These are phyloP conservation scores for Arctium lappa DNA, from an alignment of 129 eudicot genomes.

Conservation along the genomic window DNA sequence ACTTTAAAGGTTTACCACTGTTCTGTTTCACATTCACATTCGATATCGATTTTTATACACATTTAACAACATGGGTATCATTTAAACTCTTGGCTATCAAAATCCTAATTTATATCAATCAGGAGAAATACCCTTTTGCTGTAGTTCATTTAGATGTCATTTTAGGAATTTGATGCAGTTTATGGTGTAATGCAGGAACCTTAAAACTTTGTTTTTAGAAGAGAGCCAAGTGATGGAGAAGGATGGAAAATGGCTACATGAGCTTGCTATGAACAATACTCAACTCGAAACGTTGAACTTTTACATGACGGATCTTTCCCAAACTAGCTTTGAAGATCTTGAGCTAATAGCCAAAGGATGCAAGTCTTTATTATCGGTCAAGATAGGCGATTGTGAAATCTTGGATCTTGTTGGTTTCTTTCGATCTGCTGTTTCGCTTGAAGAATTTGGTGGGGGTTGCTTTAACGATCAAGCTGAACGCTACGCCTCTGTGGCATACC, in stretches of 20 bases:
- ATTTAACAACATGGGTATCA: background rate
- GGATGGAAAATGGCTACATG: constrained; percentile 75
- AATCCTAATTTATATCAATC: background rate
- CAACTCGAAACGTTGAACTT: constrained; percentile 67
- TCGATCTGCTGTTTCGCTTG: constrained; percentile 49
- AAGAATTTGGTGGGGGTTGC: constrained; percentile 85
- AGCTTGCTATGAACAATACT: constrained; percentile 71
- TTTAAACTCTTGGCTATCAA: constrained; percentile 1
- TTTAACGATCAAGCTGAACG: constrained; percentile 42
- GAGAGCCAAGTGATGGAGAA: constrained; percentile 58
- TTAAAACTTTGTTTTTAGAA: constrained; percentile 61
- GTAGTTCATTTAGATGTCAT: background rate
- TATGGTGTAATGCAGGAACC: constrained; percentile 45
- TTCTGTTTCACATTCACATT: background rate
- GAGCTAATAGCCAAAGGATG: constrained; percentile 67
- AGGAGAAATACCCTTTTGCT: background rate
- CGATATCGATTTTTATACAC: background rate
- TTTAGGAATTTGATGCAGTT: background rate
- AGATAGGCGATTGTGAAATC: constrained; percentile 68
- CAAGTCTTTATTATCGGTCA: constrained; percentile 49
- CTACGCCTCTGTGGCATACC: constrained; percentile 43
- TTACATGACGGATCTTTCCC: constrained; percentile 65
- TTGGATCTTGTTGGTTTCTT: constrained; percentile 56
- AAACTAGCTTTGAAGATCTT: constrained; percentile 50
- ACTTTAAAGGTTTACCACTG: background rate